Evolutionary conservation across 2,329 filamentous ascomycete genomes (phyloP), one percentile per base, ranked within the genome.

Genomic region (Epichloe gansuensis): DNA sequence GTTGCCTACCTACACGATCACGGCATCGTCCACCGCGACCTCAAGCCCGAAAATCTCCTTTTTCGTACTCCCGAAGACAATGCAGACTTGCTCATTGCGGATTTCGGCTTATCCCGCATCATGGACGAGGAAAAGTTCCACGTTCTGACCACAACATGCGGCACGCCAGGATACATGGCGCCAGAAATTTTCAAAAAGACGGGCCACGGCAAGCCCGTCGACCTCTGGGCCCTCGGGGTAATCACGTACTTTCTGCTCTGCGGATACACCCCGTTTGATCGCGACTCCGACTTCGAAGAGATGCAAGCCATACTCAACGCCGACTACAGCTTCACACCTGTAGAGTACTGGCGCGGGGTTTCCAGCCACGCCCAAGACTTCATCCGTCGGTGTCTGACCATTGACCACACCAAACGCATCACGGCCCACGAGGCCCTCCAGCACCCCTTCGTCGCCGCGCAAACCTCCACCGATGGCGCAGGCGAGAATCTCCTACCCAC

Each of bases 101-200:
- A 98, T 67, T 98, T 98, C 68, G 93, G 93, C 9, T 75, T 98
- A 48, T 93, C 86, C 27, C 82, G 93, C 53, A 96, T 98, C 70
- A 97, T 98, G 91, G 93, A 98, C 64, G 93, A 97, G 70, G 89
- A 96, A 69, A 88, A 95, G 66, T 97, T 97, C 69, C 93, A 97
- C 66, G 91, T 97, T 34, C 74, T 98, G 56, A 98, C 93, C 11
- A 98, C 93, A 0, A 98, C 93, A 1, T 98, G 93, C 66, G 93
- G 93, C 54, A 98, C 93, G 1, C 93, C 93, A 3, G 93, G 93
- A 47, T 98, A 98, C 71, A 98, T 98, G 93, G 93, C 93, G 2
- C 93, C 93, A 23, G 93, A 98, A 68, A 98, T 98, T 63, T 98
- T 98, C 73, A 95, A 95, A 70, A 98, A 98, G 75, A 90, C 86